These are phyloP conservation scores for Leccinellum rugosiceps DNA, from an alignment of 768 basidiomycete species.

Conservation along the genomic window DNA sequence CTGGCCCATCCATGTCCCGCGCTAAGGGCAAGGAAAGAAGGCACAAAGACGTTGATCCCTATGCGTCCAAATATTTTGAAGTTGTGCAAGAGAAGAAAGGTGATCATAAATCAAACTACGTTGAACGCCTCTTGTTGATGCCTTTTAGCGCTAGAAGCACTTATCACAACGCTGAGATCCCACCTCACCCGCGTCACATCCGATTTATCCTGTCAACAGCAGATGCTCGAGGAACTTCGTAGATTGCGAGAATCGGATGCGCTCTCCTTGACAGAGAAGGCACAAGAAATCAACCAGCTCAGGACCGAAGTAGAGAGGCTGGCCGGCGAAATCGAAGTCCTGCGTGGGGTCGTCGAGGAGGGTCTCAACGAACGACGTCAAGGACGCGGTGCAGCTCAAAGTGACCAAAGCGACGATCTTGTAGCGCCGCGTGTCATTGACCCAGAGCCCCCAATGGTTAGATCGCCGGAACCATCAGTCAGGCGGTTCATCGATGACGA, in stretches of 20 bases:
- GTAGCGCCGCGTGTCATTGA: not conserved
- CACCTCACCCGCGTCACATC: conserved; percentile 77
- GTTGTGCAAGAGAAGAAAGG: conserved; percentile 90
- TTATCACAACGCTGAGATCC: conserved; percentile 67
- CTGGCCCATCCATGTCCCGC: conserved; percentile 20
- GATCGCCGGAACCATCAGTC: conserved; percentile 8
- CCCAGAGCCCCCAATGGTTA: not conserved
- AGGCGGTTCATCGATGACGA: conserved; percentile 50
- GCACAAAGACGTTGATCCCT: conserved; percentile 34
- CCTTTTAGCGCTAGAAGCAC: conserved; percentile 68
- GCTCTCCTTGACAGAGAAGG: conserved; percentile 53
- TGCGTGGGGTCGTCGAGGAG: conserved; percentile 85
- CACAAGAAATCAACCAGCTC: conserved; percentile 64
- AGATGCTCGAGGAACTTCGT: conserved; percentile 63
- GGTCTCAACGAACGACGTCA: conserved; percentile 72
- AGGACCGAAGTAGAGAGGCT: conserved; percentile 77
- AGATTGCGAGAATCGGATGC: conserved; percentile 61
- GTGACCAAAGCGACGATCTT: conserved; percentile 4
- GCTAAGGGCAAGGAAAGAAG: conserved; percentile 29
- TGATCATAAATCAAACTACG: conserved; percentile 30
- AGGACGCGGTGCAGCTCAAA: conserved; percentile 40
- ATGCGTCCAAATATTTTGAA: conserved; percentile 60
- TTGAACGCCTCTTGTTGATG: conserved; percentile 7
- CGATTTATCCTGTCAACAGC: conserved; percentile 76
- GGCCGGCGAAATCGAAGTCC: conserved; percentile 79